Base-by-base conservation (phyloP, 768 basidiomycete species). In the Leccinum ochraceum region DNA sequence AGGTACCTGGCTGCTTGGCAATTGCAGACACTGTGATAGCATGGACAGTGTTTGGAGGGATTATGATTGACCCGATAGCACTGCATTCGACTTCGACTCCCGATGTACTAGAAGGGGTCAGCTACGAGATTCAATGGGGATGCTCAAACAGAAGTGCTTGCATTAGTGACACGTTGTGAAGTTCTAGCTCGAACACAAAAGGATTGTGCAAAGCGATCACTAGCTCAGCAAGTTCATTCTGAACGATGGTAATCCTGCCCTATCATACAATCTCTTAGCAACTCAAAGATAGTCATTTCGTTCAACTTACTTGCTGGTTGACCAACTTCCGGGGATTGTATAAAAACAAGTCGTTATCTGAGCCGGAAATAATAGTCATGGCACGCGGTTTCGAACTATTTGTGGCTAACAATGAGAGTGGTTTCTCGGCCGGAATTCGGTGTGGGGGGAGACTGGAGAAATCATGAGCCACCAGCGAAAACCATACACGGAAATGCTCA, bases 181-280 rank as follows among this genome's bases (percentile, higher is more conserved):
- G 75, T 63, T 98, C 94, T 13, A 99, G 79, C 62, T 95, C 93
- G 73, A 98, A 96, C 4, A 92, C 84, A 73, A 89, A 96, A 2
- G 94, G 93, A 73, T 99, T 99, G 59, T 86, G 85, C n/a, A 99
- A 75, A 22, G 89, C 88, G 50, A 98, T 78, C 8, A 87, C 81
- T 65, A 98, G 83, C 66, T 98, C 95, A 32, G 94, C 76, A 4
- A 76, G 74, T 72, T 98, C 97, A 65, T 88, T 88, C 71, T 92
- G 91, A 1, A 94, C 91, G 14, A 95, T 81, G 13, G 90, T 68
- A 0, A 83, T 77, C 78, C 85, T 83, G 7, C 77, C 80, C 86
- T 88, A 61, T 34, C 16, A 53, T 26, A 37, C 24, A 39, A 26
- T 22, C 52, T 17, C 42, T 60, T 60, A 57, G 53, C 4, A 56